A percentile compares a stretch with the other conserved stretches of the same genome.
phyloP scores from a whole-genome alignment of 805 yeast genomes.

The Cyberlindnera petersonii region DNA sequence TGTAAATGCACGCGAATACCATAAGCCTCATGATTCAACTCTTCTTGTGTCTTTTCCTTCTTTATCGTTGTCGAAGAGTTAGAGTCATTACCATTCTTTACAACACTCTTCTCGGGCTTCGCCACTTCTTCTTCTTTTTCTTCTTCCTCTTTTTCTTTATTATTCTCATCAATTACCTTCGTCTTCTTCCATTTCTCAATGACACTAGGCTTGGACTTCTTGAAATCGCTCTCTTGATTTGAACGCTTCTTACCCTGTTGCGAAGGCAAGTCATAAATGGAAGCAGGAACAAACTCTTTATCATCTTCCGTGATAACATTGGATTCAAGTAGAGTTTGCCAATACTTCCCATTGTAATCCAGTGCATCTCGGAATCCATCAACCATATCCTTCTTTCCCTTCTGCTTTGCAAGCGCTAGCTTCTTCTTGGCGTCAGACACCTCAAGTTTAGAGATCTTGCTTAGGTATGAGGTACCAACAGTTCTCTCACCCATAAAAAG shows the following conservation, averaged over 20 bases:
- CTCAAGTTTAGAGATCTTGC: background rate
- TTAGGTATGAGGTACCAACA: background rate
- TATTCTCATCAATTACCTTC: no score
- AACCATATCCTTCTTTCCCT: background rate
- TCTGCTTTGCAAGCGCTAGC: no score
- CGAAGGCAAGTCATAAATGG: slow-evolving; percentile 1
- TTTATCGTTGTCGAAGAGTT: background rate
- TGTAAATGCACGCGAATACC: slow-evolving; percentile 46
- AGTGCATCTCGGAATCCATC: slow-evolving; percentile 1
- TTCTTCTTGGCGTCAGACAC: background rate
- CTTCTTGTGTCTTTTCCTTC: slow-evolving; percentile 4
- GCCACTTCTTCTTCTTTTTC: no score
- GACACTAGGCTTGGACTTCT: no score
- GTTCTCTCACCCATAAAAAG: slow-evolving; percentile 11
- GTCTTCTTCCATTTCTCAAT: no score
- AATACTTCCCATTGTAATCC: slow-evolving; percentile 1
- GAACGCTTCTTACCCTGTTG: background rate
- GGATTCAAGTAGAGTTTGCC: slow-evolving; percentile 1
- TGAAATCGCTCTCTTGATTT: background rate
- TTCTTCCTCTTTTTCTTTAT: no score
- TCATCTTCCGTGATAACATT: background rate
- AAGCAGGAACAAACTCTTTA: background rate
- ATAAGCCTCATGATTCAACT: slow-evolving; percentile 5
- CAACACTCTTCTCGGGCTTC: no score
- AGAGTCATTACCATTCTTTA: no score